phyloP scores from a whole-genome alignment of 257 asterid genomes.

The Voacanga thouarsii region DNA sequence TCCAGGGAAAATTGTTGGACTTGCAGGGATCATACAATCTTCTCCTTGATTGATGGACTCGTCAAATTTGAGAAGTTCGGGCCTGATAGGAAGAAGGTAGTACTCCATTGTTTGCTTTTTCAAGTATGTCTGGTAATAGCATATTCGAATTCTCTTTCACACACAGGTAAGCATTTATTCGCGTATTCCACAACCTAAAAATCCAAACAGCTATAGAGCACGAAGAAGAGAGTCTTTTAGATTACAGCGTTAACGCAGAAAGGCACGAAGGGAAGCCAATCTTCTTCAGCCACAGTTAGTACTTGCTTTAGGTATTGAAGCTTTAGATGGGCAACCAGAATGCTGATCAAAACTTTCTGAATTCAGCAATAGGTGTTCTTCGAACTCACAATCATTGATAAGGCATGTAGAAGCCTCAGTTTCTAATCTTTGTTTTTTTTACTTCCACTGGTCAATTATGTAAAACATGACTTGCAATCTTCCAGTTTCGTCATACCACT shows the following conservation, averaged over 20 bases:
- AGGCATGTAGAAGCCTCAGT: background rate
- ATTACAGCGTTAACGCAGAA: slow-evolving; percentile 76
- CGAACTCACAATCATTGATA: background rate
- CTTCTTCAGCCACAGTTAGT: slow-evolving; percentile 27
- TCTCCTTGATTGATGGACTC: slow-evolving; percentile 36
- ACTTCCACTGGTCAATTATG: background rate
- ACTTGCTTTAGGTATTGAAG: slow-evolving; percentile 39
- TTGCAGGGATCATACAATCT: slow-evolving; percentile 68
- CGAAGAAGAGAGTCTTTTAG: slow-evolving; percentile 77
- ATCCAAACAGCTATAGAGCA: slow-evolving; percentile 76
- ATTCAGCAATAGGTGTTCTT: background rate
- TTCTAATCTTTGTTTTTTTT: background rate
- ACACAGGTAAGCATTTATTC: slow-evolving; percentile 86
- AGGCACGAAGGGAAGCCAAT: slow-evolving; percentile 65
- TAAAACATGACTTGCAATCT: background rate
- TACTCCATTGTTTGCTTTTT: background rate
- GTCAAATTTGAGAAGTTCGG: slow-evolving; percentile 71
- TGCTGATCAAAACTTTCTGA: slow-evolving; percentile 31
- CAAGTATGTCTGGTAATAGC: background rate
- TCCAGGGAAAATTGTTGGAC: slow-evolving; percentile 92
- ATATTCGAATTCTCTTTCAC: background rate
- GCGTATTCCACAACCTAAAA: slow-evolving; percentile 58
- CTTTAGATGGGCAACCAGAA: slow-evolving; percentile 32
- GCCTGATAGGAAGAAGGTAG: slow-evolving; percentile 73
- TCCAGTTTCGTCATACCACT: too few relatives aligned